A percentile compares a stretch with the other conserved stretches of the same genome.
Conservation (phyloP, 768 basidiomycete genomes). For the Mycena filopes region DNA sequence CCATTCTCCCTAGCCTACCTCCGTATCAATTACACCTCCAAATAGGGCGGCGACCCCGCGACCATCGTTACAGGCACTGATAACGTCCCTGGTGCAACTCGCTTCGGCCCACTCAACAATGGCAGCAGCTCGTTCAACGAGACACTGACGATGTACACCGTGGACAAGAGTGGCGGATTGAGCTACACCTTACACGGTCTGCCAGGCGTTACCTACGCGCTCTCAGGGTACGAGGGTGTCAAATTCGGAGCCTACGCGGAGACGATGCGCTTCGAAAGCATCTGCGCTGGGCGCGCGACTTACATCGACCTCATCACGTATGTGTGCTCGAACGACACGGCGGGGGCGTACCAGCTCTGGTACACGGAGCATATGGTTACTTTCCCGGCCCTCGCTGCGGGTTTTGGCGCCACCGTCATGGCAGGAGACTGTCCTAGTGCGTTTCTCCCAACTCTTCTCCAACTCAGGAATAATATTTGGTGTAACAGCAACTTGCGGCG, state of each 20-base stretch:
- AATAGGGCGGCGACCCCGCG: background rate
- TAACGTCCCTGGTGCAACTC: background rate
- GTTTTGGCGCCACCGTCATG: background rate
- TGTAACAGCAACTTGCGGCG: too few relatives aligned
- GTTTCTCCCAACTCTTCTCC: too few relatives aligned
- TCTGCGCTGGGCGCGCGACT: background rate
- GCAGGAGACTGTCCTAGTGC: background rate
- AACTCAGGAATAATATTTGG: too few relatives aligned
- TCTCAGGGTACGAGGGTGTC: background rate
- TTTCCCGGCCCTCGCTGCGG: background rate
- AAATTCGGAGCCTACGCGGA: background rate
- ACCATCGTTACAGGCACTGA: background rate
- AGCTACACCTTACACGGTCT: background rate
- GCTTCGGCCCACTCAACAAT: background rate
- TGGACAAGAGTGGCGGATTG: background rate
- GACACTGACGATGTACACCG: background rate
- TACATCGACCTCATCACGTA: conserved; percentile 1
- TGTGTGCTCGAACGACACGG: background rate
- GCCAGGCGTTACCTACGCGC: background rate
- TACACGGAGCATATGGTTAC: background rate
- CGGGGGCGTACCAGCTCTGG: background rate
- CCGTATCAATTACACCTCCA: too few relatives aligned
- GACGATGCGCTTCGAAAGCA: background rate
- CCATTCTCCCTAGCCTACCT: background rate
- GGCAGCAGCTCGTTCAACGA: background rate